phyloP scores from a whole-genome alignment of 495 filamentous ascomycete species.

The Hypoxylon crocopeplum region DNA sequence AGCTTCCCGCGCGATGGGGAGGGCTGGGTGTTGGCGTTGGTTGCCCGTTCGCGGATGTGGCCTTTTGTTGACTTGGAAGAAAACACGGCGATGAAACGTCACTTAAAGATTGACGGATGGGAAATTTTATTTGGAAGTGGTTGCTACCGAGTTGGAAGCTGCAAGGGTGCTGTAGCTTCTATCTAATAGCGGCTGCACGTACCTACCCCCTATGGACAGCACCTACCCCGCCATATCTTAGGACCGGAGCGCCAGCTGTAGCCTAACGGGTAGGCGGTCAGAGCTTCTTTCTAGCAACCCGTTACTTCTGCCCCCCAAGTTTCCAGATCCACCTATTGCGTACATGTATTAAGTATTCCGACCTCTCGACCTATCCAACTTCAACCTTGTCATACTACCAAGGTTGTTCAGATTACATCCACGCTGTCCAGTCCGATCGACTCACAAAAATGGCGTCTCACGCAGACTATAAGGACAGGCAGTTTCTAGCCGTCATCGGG shows the following conservation, averaged over 20 bases:
- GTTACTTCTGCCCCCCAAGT: too few species aligned
- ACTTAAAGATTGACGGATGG: neutral
- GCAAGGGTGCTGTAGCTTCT: too few species aligned
- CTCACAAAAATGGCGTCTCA: constrained; percentile 60
- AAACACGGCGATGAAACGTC: constrained; percentile 25
- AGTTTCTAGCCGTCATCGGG: constrained; percentile 96
- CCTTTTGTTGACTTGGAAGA: constrained; percentile 30
- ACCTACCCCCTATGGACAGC: too few species aligned
- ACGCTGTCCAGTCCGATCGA: constrained; percentile 15
- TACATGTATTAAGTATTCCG: too few species aligned
- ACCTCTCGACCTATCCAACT: neutral
- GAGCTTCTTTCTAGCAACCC: constrained; percentile 8
- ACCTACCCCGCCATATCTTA: too few species aligned
- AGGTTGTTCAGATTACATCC: constrained; percentile 2
- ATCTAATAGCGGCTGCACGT: too few species aligned
- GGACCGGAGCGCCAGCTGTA: too few species aligned
- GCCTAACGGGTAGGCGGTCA: constrained; percentile 11
- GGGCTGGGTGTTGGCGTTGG: neutral
- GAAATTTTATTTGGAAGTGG: too few species aligned
- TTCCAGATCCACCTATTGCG: too few species aligned
- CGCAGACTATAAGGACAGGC: constrained; percentile 80
- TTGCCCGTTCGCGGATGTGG: neutral
- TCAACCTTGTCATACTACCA: constrained; percentile 7
- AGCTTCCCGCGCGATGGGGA: constrained; percentile 14
- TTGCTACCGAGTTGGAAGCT: too few species aligned